Evolutionary conservation across 1,284 basidiomycete genomes (phyloP).

Genomic region (Tremellales sp.): DNA sequence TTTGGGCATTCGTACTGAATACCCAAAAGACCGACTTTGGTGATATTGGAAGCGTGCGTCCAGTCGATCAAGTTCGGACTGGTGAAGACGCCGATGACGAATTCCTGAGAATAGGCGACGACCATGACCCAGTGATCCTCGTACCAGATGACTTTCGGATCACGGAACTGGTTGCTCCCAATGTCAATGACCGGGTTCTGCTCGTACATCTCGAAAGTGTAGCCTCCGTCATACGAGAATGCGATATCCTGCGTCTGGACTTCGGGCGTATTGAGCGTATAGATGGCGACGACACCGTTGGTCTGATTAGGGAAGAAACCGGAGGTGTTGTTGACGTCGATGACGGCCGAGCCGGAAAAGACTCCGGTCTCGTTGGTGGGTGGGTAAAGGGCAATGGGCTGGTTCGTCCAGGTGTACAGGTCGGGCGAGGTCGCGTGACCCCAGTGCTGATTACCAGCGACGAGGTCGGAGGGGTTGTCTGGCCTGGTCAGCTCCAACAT

Average conservation of each 20-base stretch:
- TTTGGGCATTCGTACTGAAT: constrained; percentile 49
- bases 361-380: constrained; percentile 29
- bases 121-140: constrained; percentile 49
- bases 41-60: constrained; percentile 44
- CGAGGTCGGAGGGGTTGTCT: constrained; percentile 45
- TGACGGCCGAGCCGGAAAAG: constrained; percentile 48
- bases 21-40: constrained; percentile 34
- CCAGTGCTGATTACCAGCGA: constrained; percentile 51
- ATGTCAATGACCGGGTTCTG: constrained; percentile 45
- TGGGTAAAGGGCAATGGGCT: constrained; percentile 44
- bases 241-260: constrained; percentile 47
- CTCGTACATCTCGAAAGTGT: constrained; percentile 45
- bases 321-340: constrained; percentile 50
- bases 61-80: constrained; percentile 47
- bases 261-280: constrained; percentile 46
- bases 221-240: constrained; percentile 47
- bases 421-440: constrained; percentile 50
- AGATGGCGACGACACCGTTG: constrained; percentile 49
- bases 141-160: constrained; percentile 51
- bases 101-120: constrained; percentile 43
- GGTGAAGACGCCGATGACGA: constrained; percentile 46
- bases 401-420: constrained; percentile 50
- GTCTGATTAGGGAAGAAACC: constrained; percentile 48
- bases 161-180: constrained; percentile 46
- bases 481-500: background rate